Evolutionary conservation across 805 yeast species (phyloP).

Genomic region (Starmerella geochares): DNA sequence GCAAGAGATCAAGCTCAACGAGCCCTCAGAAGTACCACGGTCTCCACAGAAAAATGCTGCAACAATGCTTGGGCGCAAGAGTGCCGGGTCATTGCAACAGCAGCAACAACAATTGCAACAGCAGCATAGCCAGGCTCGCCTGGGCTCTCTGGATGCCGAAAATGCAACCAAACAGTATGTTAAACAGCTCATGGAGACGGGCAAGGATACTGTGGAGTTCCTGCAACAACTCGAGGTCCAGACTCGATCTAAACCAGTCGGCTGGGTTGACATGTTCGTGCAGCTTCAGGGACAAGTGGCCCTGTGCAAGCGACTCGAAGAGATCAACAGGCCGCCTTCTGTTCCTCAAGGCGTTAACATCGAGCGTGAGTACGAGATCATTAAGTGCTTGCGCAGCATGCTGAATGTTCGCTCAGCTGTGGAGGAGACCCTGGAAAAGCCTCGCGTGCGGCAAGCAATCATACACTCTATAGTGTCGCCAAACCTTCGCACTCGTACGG

Average conservation of each 20-base stretch:
- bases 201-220: conserved; percentile 56
- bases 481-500: conserved; percentile 60
- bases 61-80: conserved; percentile 13
- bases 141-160: conserved; percentile 10
- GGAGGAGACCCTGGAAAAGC: conserved; percentile 39
- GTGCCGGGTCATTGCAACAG: neutral
- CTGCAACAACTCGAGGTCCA: conserved; percentile 83
- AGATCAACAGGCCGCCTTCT: conserved; percentile 34
- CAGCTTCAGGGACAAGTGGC: conserved; percentile 68
- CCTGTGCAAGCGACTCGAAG: conserved; percentile 55
- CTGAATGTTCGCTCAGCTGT: conserved; percentile 57
- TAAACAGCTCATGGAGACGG: conserved; percentile 52
- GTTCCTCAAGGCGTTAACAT: conserved; percentile 29
- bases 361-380: conserved; percentile 65
- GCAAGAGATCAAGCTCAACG: conserved; percentile 12
- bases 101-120: neutral
- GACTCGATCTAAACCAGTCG: conserved; percentile 74
- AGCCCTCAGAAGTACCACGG: neutral
- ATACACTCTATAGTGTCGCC: conserved; percentile 67
- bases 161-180: conserved; percentile 62
- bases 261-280: conserved; percentile 74
- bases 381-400: conserved; percentile 66
- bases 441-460: conserved; percentile 48
- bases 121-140: neutral
- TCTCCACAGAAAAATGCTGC: neutral